phyloP scores from a whole-genome alignment of 345 rosid species.

The Gynandropsis gynandra region DNA sequence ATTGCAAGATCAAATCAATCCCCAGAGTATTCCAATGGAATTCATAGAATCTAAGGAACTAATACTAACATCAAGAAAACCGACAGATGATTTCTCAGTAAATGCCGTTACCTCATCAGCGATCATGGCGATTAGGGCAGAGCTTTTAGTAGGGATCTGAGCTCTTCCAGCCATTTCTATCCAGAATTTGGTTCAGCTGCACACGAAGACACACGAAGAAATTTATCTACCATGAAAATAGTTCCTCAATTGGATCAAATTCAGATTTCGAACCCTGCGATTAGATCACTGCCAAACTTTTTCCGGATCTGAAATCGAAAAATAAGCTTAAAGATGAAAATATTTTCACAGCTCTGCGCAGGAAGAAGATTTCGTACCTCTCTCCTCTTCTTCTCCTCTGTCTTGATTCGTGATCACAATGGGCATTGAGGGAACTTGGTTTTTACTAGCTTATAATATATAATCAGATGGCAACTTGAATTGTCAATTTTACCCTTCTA shows the following conservation, averaged over 20 bases:
- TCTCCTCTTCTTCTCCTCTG: no score
- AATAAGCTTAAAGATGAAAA: no score
- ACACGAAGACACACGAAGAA: conserved; percentile 4
- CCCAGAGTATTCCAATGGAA: no score
- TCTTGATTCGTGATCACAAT: no score
- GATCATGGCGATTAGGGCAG: conserved; percentile 70
- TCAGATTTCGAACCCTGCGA: neutral
- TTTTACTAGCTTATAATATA: no score
- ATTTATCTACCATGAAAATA: conserved; percentile 11
- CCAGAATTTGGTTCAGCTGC: conserved; percentile 23
- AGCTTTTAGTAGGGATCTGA: conserved; percentile 44
- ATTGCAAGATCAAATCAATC: no score
- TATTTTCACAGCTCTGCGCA: no score
- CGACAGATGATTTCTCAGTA: neutral
- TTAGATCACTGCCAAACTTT: neutral
- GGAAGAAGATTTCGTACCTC: no score
- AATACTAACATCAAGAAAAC: neutral
- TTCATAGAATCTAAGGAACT: neutral
- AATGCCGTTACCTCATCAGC: conserved; percentile 55
- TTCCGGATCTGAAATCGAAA: neutral
- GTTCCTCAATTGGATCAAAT: no score
- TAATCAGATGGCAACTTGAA: no score
- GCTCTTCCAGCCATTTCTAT: conserved; percentile 53
- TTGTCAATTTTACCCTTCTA: no score
- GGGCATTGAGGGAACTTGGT: no score